Conservation (phyloP, 2,329 filamentous ascomycete species). For the Penicillium frequentans region DNA sequence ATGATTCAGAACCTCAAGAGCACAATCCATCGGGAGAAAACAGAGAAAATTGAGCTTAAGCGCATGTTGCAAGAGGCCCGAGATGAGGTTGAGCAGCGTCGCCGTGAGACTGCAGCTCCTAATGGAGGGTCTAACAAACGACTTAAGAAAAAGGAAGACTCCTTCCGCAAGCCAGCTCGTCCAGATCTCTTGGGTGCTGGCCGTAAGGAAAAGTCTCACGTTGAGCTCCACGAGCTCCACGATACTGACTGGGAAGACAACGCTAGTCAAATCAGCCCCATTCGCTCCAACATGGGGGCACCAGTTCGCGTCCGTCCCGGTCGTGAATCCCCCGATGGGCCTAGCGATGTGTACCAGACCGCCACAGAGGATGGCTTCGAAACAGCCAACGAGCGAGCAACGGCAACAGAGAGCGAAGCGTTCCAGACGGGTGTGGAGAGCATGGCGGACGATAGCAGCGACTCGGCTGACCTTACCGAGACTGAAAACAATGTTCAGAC, state of each 20-base stretch:
- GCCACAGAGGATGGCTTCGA: slow-evolving; percentile 72
- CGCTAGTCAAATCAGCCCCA: slow-evolving; percentile 59
- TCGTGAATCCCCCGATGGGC: slow-evolving; percentile 43
- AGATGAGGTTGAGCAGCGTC: slow-evolving; percentile 78
- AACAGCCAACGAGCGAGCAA: slow-evolving; percentile 73
- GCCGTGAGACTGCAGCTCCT: slow-evolving; percentile 51
- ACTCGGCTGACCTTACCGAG: slow-evolving; percentile 77
- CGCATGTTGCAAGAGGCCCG: slow-evolving; percentile 92
- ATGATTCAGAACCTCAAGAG: slow-evolving; percentile 96
- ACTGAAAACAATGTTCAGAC: slow-evolving; percentile 63
- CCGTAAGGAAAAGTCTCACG: slow-evolving; percentile 73
- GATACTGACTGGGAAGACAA: slow-evolving; percentile 92
- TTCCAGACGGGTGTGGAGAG: slow-evolving; percentile 91
- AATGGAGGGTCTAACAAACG: slow-evolving; percentile 51
- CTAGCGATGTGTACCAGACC: slow-evolving; percentile 73
- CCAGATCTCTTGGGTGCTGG: slow-evolving; percentile 73
- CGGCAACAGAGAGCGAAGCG: slow-evolving; percentile 81
- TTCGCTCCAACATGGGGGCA: slow-evolving; percentile 39
- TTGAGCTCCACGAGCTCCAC: slow-evolving; percentile 75
- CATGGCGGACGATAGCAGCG: slow-evolving; percentile 62
- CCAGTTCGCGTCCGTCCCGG: slow-evolving; percentile 28
- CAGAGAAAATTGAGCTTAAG: slow-evolving; percentile 93
- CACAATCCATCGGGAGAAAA: slow-evolving; percentile 96
- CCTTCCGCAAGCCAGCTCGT: slow-evolving; percentile 75
- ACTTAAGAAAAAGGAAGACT: slow-evolving; percentile 62